Evolutionary conservation across 176 grass and related monocot genomes (phyloP), one percentile per base, ranked within the genome.

Genomic region (Phyllostachys edulis): DNA sequence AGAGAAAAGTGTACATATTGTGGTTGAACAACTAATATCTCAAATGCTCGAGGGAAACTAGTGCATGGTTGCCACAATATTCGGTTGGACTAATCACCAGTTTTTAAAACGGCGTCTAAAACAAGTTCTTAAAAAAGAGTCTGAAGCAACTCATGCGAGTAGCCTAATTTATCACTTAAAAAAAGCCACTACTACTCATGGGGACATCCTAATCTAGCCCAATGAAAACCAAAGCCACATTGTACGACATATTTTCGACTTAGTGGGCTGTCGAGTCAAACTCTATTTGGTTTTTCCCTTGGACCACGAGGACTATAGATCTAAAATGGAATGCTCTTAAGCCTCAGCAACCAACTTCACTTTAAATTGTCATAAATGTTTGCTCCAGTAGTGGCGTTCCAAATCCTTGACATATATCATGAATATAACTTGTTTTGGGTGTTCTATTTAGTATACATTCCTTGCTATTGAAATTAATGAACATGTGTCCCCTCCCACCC

Each of bases 61-160:
- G 49, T 16, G 15, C 15, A 51, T 6, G 5, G 5, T 17, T 51
- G 0, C 0, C 12, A 49, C 46, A 49, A 5, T 52, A 18, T 52
- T 52, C 18, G 50, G 1, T 52, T 18, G 17, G 16, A 18, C 5
- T 18, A 17, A 20, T 52, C 50, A 52, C 5, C 16, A 0, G 50
- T n/a, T 57, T 2, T 57, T n/a, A 9, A 57, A 57, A 57, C 9
- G 1, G 21, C 0, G 0, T n/a, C 54, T 57, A 9, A n/a, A 13
- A 9, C 3, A n/a, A 9, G 50, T 57, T n/a, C 18, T 51, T 51
- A 2, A 52, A 7, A 18, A 18, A 52, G 18, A 7, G 0, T 7
- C 16, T 52, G 6, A 18, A 52, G 16, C 5, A 52, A 7, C 20
- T 21, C 18, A n/a, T 1, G 0, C 0, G 3, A 2, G 8, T 0